Evolutionary conservation across 108 stramenopile genomes (phyloP).

Genomic region (Skeletonema menzelii): DNA sequence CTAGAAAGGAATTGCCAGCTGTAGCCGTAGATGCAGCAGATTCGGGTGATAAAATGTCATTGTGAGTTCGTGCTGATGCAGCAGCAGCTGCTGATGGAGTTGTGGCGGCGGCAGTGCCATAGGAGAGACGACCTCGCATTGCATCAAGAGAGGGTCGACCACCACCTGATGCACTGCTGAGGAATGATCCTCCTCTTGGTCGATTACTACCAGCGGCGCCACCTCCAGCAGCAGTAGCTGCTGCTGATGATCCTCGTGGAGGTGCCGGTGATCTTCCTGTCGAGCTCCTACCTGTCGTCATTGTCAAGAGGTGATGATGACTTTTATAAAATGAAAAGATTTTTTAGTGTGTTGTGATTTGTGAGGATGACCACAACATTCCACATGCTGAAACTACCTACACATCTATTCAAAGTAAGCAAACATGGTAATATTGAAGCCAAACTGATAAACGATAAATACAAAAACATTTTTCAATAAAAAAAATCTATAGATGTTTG

Average conservation of each 20-base stretch:
- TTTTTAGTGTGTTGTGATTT: too few relatives aligned
- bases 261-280: constrained; percentile 2
- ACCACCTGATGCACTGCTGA: background rate
- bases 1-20: background rate
- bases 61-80: background rate
- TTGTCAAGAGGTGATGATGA: background rate
- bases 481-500: too few relatives aligned
- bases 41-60: background rate
- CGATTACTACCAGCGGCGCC: background rate
- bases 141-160: constrained; percentile 9
- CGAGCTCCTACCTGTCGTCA: background rate
- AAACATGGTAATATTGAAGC: too few relatives aligned
- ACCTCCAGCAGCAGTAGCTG: background rate
- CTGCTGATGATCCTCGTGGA: constrained; percentile 2
- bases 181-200: background rate
- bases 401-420: too few relatives aligned
- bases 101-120: background rate
- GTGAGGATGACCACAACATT: too few relatives aligned
- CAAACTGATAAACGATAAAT: too few relatives aligned
- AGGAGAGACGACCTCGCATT: constrained; percentile 10
- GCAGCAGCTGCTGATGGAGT: background rate
- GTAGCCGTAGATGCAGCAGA: too few relatives aligned
- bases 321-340: too few relatives aligned
- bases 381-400: too few relatives aligned
- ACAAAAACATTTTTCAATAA: too few relatives aligned